These are phyloP conservation scores for Isabelozyma rhagii DNA, from an alignment of 805 yeast species.

Conservation along the genomic window DNA sequence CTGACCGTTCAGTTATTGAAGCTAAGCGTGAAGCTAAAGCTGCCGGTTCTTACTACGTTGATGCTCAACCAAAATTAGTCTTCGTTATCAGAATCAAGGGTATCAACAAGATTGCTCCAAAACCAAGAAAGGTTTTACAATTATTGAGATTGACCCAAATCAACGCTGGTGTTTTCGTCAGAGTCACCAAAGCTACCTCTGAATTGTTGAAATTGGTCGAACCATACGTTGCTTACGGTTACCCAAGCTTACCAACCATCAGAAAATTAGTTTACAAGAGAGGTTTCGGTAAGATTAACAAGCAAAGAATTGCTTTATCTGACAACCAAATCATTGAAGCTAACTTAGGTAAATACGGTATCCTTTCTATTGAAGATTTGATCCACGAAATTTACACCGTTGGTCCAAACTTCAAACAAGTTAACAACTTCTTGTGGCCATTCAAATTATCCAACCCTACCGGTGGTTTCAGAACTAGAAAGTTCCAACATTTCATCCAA, in stretches of 20 bases:
- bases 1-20: constrained; percentile 81
- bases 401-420: constrained; percentile 98
- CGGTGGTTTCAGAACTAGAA: constrained; percentile 98
- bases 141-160: constrained; percentile 90
- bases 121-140: constrained; percentile 98
- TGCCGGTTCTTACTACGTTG: constrained; percentile 90
- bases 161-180: constrained; percentile 93
- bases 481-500: constrained; percentile 95
- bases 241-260: constrained; percentile 89
- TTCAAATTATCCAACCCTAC: constrained; percentile 94
- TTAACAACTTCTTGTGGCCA: constrained; percentile 98
- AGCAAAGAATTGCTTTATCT: constrained; percentile 87
- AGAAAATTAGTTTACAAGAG: constrained; percentile 95
- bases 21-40: constrained; percentile 95
- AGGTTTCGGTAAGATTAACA: constrained; percentile 96
- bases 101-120: constrained; percentile 97
- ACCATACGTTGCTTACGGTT: constrained; percentile 97
- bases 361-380: constrained; percentile 86
- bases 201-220: constrained; percentile 92
- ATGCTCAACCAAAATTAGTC: constrained; percentile 91
- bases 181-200: constrained; percentile 91
- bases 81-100: constrained; percentile 99
- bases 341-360: constrained; percentile 87
- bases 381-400: constrained; percentile 95
- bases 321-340: constrained; percentile 89